Evolutionary conservation across 2,329 filamentous ascomycete genomes (phyloP), one percentile per base, ranked within the genome.

Genomic region (Ilyonectria sp.): DNA sequence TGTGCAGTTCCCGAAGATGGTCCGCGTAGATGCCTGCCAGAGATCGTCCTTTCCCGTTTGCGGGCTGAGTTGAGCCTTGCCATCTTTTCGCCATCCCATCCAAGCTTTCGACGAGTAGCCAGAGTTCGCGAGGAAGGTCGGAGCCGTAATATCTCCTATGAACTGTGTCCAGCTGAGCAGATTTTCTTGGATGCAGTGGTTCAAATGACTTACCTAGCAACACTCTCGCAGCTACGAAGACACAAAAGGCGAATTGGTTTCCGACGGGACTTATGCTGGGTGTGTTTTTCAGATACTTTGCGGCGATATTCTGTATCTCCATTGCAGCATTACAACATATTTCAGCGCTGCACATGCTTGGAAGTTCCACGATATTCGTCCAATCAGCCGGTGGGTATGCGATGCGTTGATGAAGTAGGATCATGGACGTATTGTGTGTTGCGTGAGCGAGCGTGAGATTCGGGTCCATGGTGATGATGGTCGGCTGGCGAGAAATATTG

Each of bases 371-470:
- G 17, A 64, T 64, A 17, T 65, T 60, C 0, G 56, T 60, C 56
- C 57, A 65, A 10, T 60, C 57, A 13, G 50, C 57, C 1, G 57
- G 56, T 2, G 63, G 63, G 29, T 65, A 65, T 13, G 63, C 63
- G n/a, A 65, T 65, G 8, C 57, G 50, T n/a, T 65, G 63, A 19
- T 65, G 63, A 3, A 65, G 43, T 1, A 65, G 50, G 19, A 65
- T 65, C 56, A 65, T 60, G 3, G 56, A 60, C 1, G 63, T 65
- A 10, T 65, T 65, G 52, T 65, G 63, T 1, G 63, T 65, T 11
- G 52, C 57, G 33, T 65, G 63, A 1, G 63, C 63, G 1, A 65
- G 50, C 1, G 63, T 65, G 11, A 65, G 63, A 6, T 65, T 65
- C 15, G 57, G 56, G 13, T 65, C 63, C 63, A 65, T 65, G 13